phyloP scores from a whole-genome alignment of 106 monocot genomes.

The Platanthera guangdongensis region DNA sequence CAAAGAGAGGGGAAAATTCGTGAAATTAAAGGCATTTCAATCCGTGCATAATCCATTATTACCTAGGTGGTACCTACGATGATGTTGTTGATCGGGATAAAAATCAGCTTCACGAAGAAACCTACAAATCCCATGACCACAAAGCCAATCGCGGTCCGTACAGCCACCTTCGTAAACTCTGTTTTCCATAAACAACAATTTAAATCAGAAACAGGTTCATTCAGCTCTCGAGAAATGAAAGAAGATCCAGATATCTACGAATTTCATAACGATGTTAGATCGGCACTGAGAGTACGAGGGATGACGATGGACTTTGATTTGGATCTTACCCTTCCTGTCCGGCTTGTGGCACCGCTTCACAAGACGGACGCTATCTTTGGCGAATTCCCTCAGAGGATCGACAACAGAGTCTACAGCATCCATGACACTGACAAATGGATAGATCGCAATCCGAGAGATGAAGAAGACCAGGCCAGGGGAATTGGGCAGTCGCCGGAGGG shows the following conservation, averaged over 20 bases:
- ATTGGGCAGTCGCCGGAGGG: no score
- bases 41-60: not conserved
- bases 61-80: constrained; percentile 59
- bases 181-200: not conserved
- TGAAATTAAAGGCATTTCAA: not conserved
- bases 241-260: not conserved
- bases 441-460: not conserved
- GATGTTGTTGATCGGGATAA: constrained; percentile 71
- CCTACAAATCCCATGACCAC: constrained; percentile 72
- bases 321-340: constrained; percentile 43
- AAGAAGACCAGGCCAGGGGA: not conserved
- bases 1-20: not conserved
- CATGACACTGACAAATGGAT: not conserved
- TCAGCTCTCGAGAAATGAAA: not conserved
- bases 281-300: not conserved
- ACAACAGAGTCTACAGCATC: constrained; percentile 27
- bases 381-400: constrained; percentile 29
- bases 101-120: constrained; percentile 67
- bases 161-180: constrained; percentile 61
- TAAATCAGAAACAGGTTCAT: not conserved
- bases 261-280: not conserved
- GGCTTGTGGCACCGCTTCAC: constrained; percentile 65
- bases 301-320: not conserved
- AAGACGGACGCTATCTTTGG: constrained; percentile 34
- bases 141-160: constrained; percentile 62